Conservation (phyloP, 345 rosid genomes). For the Pistacia atlantica region DNA sequence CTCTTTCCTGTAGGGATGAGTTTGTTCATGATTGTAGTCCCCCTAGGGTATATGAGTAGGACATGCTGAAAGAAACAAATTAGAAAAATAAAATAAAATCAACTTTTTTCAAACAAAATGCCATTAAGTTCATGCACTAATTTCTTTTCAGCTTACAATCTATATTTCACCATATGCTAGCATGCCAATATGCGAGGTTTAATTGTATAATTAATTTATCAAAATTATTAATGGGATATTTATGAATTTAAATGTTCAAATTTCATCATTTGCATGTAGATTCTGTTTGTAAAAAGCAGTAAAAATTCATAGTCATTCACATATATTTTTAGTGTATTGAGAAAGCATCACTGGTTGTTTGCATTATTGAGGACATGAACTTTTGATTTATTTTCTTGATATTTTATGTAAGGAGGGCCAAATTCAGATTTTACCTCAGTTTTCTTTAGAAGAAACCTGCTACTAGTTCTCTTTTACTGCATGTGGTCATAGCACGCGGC, state of each 20-base stretch:
- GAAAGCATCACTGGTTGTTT: too few species aligned
- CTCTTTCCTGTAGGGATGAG: background rate
- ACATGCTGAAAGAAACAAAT: background rate
- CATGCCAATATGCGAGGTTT: background rate
- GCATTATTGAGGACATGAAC: background rate
- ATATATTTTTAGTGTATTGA: background rate
- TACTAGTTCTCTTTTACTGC: too few species aligned
- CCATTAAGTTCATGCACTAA: background rate
- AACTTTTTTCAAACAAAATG: background rate
- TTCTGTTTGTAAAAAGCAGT: background rate
- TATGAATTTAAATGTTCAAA: background rate
- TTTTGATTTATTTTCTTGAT: too few species aligned
- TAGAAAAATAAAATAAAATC: background rate
- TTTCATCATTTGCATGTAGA: conserved; percentile 3
- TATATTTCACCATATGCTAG: background rate
- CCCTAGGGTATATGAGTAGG: background rate
- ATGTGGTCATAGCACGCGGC: background rate
- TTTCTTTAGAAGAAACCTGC: background rate
- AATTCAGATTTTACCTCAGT: background rate
- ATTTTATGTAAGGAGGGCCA: background rate
- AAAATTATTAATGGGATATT: background rate
- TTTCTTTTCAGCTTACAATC: background rate
- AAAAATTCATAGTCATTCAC: background rate
- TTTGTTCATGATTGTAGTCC: background rate
- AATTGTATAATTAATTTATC: background rate